Evolutionary conservation across 2,329 filamentous ascomycete species (phyloP), one percentile per base, ranked within the genome.

Genomic region (Phaeophleospora eucalypticola): DNA sequence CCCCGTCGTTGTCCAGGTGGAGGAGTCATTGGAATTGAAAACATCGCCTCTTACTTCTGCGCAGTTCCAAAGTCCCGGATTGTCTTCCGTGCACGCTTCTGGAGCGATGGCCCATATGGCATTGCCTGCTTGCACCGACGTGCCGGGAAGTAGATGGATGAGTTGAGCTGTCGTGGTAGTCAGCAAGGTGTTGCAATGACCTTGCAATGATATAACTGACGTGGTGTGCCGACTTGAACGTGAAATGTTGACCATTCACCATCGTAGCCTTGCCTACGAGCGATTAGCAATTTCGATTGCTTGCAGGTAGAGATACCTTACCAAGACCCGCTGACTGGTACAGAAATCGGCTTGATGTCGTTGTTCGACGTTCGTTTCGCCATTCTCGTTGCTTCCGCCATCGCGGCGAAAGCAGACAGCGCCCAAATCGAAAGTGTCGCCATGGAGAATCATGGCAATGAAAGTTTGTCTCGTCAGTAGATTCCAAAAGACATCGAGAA

Each of bases 181-280:
- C 20, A 43, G 41, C 14, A 2, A 4, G 16, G n/a, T 34, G 10
- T 20, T 15, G 14, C 17, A 7, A 2, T 6, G 10, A 15, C 17
- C 39, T n/a, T 16, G 15, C 20, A 9, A n/a, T 39, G 18, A 12
- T 29, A 6, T 12, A 6, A 29, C 46, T 71, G 68, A 19, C 61
- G 62, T 19, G 68, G 68, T 27, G 60, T 66, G 3, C 69, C 69
- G 2, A 71, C 65, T 37, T 58, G 63, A 32, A 71, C 58, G n/a
- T 61, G 58, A 53, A 72, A 72, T 2, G 67, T 68, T 37, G 66
- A 69, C 69, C 69, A 72, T 36, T 48, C 55, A 2, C 69, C 69
- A 57, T 71, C 68, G 44, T 68, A 64, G 40, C 69, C 69, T 32
- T 71, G 66, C 51, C 68, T 49, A 35, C 16, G 4, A 4, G n/a